A percentile compares a stretch with the other conserved stretches of the same genome.
Evolutionary conservation across 306 rosid species (phyloP).

Genomic region (Sechiopsis laciniata): DNA sequence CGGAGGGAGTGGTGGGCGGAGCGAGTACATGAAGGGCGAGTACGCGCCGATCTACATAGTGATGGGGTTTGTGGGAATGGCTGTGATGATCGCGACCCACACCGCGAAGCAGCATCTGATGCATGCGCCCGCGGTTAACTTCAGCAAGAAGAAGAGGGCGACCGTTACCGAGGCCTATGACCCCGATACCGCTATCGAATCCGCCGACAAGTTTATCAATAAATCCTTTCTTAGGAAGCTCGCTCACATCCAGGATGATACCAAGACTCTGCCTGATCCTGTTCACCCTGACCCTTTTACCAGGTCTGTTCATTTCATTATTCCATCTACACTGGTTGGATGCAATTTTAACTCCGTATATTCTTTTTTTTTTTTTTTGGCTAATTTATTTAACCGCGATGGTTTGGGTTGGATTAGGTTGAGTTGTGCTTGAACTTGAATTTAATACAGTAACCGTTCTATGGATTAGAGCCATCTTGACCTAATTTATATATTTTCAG

Average conservation of each 20-base stretch:
- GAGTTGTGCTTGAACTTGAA: too few species aligned
- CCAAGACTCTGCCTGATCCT: slow-evolving; percentile 7
- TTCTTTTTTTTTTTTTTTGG: too few species aligned
- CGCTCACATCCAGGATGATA: slow-evolving; percentile 22
- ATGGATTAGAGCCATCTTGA: too few species aligned
- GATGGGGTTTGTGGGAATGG: slow-evolving; percentile 19
- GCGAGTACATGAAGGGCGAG: slow-evolving; percentile 20
- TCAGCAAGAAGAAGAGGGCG: slow-evolving; percentile 27
- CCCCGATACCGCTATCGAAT: slow-evolving; percentile 9
- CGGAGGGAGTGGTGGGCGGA: neutral
- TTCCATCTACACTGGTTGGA: too few species aligned
- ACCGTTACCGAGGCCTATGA: slow-evolving; percentile 17
- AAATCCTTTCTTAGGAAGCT: slow-evolving; percentile 25
- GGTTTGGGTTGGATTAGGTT: too few species aligned
- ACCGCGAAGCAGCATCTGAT: slow-evolving; percentile 16
- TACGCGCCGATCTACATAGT: slow-evolving; percentile 23
- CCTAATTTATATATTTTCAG: too few species aligned
- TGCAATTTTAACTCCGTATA: too few species aligned
- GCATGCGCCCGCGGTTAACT: slow-evolving; percentile 14
- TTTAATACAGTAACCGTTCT: too few species aligned
- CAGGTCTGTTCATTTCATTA: neutral
- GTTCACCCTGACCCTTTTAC: slow-evolving; percentile 22
- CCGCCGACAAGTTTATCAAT: slow-evolving; percentile 24
- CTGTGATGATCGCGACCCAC: slow-evolving; percentile 9
- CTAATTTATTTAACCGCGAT: too few species aligned